These are phyloP conservation scores for Dendrocalamus latiflorus DNA, from an alignment of 202 grass and related monocot species.

Conservation along the genomic window DNA sequence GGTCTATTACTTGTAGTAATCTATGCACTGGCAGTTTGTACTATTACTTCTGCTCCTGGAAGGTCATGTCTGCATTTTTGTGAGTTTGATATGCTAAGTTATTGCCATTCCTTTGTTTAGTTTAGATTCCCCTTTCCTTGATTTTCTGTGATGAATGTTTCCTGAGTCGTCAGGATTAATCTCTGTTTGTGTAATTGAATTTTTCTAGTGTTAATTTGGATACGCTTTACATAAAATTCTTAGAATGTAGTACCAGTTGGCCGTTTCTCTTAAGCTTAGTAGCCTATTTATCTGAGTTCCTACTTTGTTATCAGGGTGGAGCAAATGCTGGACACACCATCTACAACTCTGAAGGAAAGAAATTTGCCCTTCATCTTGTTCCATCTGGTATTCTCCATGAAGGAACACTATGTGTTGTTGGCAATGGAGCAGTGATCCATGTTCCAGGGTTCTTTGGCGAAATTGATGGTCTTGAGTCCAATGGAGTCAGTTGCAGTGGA, in stretches of 20 bases:
- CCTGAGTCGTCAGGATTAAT: background rate
- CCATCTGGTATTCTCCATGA: conserved; percentile 78
- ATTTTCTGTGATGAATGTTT: background rate
- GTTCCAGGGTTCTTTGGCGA: conserved; percentile 71
- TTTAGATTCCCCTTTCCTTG: background rate
- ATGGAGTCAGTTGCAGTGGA: conserved; percentile 60
- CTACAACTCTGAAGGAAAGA: conserved; percentile 78
- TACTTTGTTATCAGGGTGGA: conserved; percentile 52
- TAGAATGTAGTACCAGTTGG: background rate
- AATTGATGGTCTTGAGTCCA: conserved; percentile 73
- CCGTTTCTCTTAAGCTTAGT: background rate
- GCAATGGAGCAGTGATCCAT: conserved; percentile 77
- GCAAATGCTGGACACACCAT: conserved; percentile 91
- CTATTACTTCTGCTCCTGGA: background rate
- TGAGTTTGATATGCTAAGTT: background rate
- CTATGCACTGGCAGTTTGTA: background rate
- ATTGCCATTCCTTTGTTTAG: background rate
- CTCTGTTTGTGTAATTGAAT: background rate
- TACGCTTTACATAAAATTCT: background rate
- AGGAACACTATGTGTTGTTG: conserved; percentile 65
- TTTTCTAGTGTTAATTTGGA: background rate
- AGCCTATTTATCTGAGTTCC: conserved; percentile 23
- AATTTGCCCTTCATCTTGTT: conserved; percentile 83
- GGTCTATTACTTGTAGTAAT: background rate
- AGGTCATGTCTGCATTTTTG: background rate